Percentiles rank a stretch among this genome's conserved stretches.
These are phyloP conservation scores for Cornus suecica DNA, from an alignment of 148 eudicot species.

Conservation along the genomic window DNA sequence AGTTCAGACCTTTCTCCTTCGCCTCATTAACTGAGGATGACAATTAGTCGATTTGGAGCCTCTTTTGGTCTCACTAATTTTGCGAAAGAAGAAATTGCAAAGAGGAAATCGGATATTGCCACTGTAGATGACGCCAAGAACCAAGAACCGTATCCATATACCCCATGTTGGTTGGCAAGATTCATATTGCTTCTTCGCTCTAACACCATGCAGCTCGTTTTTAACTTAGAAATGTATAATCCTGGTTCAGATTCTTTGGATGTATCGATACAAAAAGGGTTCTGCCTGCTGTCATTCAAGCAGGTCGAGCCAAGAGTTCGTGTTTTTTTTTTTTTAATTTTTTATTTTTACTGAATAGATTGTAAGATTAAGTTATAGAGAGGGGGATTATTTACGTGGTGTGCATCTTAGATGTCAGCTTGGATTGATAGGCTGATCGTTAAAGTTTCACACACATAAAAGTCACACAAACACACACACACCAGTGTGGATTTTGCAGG, in stretches of 20 bases:
- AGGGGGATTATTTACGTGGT: neutral
- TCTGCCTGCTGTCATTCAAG: neutral
- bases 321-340: neutral
- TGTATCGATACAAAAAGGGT: neutral
- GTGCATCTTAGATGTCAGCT: neutral
- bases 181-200: slow-evolving; percentile 1
- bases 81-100: slow-evolving; percentile 13
- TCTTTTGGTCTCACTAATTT: slow-evolving; percentile 3
- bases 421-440: neutral
- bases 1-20: slow-evolving; percentile 90
- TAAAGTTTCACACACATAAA: neutral
- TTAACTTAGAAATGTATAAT: slow-evolving; percentile 21
- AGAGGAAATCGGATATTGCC: neutral
- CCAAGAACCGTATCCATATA: neutral
- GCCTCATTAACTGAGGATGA: slow-evolving; percentile 80
- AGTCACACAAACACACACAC: neutral
- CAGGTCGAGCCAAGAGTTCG: slow-evolving; percentile 5
- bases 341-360: neutral
- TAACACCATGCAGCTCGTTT: slow-evolving; percentile 8
- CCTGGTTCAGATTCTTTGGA: slow-evolving; percentile 15
- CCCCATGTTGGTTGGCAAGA: slow-evolving; percentile 3
- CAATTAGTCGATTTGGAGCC: slow-evolving; percentile 37
- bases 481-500: slow-evolving; percentile 19
- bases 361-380: neutral
- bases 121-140: slow-evolving; percentile 8